Percentiles rank a stretch among this genome's conserved stretches.
phyloP scores from a whole-genome alignment of 192 early-diverging fungal genomes.

The Phycomyces blakesleeanus region DNA sequence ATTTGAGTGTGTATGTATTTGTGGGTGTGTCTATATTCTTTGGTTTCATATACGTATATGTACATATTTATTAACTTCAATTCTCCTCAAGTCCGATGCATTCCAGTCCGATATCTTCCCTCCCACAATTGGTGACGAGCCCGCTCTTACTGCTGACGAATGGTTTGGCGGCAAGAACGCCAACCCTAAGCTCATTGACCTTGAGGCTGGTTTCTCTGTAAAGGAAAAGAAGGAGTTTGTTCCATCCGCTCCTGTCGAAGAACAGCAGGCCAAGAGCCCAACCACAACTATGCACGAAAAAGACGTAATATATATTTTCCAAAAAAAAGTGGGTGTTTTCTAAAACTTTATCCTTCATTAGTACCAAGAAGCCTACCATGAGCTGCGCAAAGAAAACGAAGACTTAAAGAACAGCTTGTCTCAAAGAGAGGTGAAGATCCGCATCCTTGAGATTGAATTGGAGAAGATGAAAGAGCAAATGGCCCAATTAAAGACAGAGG shows the following conservation, averaged over 20 bases:
- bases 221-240: slow-evolving; percentile 75
- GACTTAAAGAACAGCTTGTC: slow-evolving; percentile 73
- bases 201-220: slow-evolving; percentile 68
- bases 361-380: slow-evolving; percentile 75
- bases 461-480: slow-evolving; percentile 39
- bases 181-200: slow-evolving; percentile 71
- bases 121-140: slow-evolving; percentile 70
- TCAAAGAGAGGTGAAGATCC: slow-evolving; percentile 71
- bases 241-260: slow-evolving; percentile 56
- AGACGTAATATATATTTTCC: slow-evolving; percentile 35
- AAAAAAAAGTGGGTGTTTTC: background rate
- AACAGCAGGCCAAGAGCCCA: slow-evolving; percentile 13
- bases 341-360: slow-evolving; percentile 9
- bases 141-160: slow-evolving; percentile 86
- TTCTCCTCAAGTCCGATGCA: slow-evolving; percentile 71
- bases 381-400: slow-evolving; percentile 76
- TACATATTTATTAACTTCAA: background rate
- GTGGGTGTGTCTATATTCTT: too few species aligned
- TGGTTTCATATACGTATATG: background rate
- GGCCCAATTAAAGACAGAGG: background rate
- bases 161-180: slow-evolving; percentile 86
- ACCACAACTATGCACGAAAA: slow-evolving; percentile 48
- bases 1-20: too few species aligned
- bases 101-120: slow-evolving; percentile 98
- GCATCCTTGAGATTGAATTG: slow-evolving; percentile 75